Evolutionary conservation across 2,329 filamentous ascomycete species (phyloP), one percentile per base, ranked within the genome.

Genomic region (Aspergillus sp.): DNA sequence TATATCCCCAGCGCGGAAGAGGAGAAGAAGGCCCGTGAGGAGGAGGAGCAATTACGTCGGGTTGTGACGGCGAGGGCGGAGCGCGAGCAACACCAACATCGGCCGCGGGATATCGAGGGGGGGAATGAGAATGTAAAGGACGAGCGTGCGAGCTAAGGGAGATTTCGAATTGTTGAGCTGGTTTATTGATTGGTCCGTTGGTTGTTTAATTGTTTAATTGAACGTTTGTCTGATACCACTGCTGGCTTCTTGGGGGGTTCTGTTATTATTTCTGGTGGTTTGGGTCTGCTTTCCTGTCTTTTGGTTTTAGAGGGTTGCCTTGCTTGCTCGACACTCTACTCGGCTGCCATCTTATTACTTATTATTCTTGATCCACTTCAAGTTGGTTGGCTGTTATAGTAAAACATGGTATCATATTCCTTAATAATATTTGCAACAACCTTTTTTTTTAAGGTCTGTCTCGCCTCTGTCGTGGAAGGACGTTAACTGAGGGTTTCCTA

Each of bases 41-140:
- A 73, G 68, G 67, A 74, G 67, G 66, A 73, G 51, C 61, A 73
- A 40, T 61, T 72, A 57, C 68, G 59, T 4, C 64, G 69, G 7
- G 68, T 73, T 51, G 67, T 67, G 50, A 69, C 70, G 5, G 34
- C 51, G 3, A 65, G 46, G 34, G 61, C 61, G 13, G 56, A 33
- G 12, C 51, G 60, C 17, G 61, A 65, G 42, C 42, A 63, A 3
- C 27, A 24, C 2, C 24, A 30, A 9, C 27, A 30, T 11, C 27
- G 27, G 40, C 40, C 52, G 30, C 60, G 57, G 46, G 61, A 65
- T 55, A 22, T 47, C 20, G 61, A 65, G 39, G 51, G 57, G 15
- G 58, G 46, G n/a, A 11, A 30, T 30, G 27, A 30, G 27, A 55
- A 54, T 37, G 56, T 24, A n/a, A 51, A 58, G 34, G 49, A 56